These are phyloP conservation scores for Globisporangium parvum DNA, from an alignment of 352 stramenopile genomes.

Conservation along the genomic window DNA sequence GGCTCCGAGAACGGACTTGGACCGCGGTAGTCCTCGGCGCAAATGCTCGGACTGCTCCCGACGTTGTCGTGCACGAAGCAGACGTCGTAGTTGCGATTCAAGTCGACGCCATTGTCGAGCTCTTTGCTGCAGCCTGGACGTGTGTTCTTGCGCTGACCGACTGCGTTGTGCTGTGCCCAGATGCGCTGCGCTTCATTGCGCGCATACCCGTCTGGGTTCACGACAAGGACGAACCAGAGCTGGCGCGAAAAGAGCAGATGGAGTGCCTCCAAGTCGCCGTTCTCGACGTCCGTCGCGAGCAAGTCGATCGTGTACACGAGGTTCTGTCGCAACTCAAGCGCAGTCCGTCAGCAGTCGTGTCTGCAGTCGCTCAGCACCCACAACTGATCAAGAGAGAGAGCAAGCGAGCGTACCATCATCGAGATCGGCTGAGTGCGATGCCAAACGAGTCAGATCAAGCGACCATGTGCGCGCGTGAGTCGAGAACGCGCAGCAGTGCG, in stretches of 20 bases:
- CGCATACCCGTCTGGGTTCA: conserved; percentile 81
- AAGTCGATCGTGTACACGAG: conserved; percentile 81
- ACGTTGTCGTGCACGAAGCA: conserved; percentile 60
- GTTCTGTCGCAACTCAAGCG: conserved; percentile 26
- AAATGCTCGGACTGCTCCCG: conserved; percentile 60
- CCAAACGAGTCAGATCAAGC: neutral
- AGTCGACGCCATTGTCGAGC: conserved; percentile 54
- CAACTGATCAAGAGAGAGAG: neutral
- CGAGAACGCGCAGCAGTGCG: neutral
- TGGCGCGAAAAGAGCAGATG: conserved; percentile 59
- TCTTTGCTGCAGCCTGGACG: conserved; percentile 26
- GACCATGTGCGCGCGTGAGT: neutral
- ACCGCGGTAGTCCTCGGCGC: conserved; percentile 72
- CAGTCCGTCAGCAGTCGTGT: neutral
- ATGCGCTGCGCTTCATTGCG: conserved; percentile 59
- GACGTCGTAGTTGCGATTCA: conserved; percentile 84
- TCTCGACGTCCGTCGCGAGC: conserved; percentile 46
- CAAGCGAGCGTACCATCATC: conserved; percentile 63
- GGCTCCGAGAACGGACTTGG: conserved; percentile 70
- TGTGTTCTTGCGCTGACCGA: conserved; percentile 71
- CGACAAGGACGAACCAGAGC: conserved; percentile 79
- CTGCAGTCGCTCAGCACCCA: neutral
- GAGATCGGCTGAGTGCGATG: conserved; percentile 55
- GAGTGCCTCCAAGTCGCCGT: conserved; percentile 46
- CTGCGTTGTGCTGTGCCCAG: conserved; percentile 29